A percentile compares a stretch with the other conserved stretches of the same genome.
These are phyloP conservation scores for Penicillium steckii DNA, from an alignment of 495 filamentous ascomycete genomes.

Conservation along the genomic window DNA sequence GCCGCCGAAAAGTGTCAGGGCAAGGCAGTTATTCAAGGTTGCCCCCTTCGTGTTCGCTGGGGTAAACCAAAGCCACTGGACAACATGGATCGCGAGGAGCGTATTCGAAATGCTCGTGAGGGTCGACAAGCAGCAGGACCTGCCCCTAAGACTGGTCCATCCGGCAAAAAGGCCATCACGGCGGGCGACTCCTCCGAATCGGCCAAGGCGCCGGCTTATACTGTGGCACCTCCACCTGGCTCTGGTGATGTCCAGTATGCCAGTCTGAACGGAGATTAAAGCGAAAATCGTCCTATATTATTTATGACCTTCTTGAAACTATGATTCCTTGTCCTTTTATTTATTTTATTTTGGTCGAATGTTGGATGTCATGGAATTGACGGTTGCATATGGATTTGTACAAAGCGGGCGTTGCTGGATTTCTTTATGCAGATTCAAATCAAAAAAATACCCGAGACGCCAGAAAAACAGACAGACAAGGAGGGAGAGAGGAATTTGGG, in stretches of 20 bases:
- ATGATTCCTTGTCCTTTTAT: slow-evolving; percentile 3
- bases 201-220: slow-evolving; percentile 46
- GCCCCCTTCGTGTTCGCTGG: slow-evolving; percentile 87
- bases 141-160: slow-evolving; percentile 28
- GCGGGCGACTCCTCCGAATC: slow-evolving; percentile 27
- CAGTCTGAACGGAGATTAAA: slow-evolving; percentile 78
- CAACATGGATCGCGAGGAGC: slow-evolving; percentile 80
- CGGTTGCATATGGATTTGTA: slow-evolving; percentile 33
- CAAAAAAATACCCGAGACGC: slow-evolving; percentile 39
- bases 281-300: background rate
- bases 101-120: slow-evolving; percentile 70
- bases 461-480: slow-evolving; percentile 26
- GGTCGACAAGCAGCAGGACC: slow-evolving; percentile 54
- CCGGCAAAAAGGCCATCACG: slow-evolving; percentile 34
- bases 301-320: background rate
- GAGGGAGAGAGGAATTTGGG: slow-evolving; percentile 28
- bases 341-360: slow-evolving; percentile 8
- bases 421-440: slow-evolving; percentile 40
- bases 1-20: slow-evolving; percentile 85
- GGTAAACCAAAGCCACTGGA: slow-evolving; percentile 88
- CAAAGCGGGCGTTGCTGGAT: slow-evolving; percentile 42
- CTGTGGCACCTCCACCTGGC: slow-evolving; percentile 82
- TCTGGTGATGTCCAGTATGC: slow-evolving; percentile 77
- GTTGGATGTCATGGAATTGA: slow-evolving; percentile 11
- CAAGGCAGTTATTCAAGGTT: slow-evolving; percentile 77